phyloP scores from a whole-genome alignment of 345 rosid species.

The Aethionema arabicum region DNA sequence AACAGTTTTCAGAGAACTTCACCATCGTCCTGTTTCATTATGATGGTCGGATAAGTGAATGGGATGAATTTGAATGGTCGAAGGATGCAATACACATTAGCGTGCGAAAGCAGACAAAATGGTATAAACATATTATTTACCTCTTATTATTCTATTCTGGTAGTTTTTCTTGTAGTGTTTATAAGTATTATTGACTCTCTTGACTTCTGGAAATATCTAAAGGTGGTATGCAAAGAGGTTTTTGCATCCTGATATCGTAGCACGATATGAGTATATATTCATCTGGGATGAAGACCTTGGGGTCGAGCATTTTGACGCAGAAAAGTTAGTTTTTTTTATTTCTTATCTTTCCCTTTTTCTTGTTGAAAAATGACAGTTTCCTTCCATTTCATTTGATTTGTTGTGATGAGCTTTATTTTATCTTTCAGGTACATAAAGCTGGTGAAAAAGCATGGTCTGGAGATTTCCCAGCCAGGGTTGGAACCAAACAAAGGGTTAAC shows the following conservation, averaged over 20 bases:
- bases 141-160: neutral
- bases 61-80: slow-evolving; percentile 99
- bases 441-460: slow-evolving; percentile 89
- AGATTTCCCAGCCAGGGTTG: slow-evolving; percentile 98
- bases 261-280: slow-evolving; percentile 89
- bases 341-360: neutral
- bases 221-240: slow-evolving; percentile 99
- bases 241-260: slow-evolving; percentile 96
- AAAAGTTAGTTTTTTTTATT: slow-evolving; percentile 58
- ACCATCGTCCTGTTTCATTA: slow-evolving; percentile 92
- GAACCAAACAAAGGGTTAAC: slow-evolving; percentile 79
- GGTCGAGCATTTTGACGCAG: slow-evolving; percentile 87
- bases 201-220: slow-evolving; percentile 27
- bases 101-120: slow-evolving; percentile 83
- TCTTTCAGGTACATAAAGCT: slow-evolving; percentile 64
- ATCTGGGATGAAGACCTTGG: slow-evolving; percentile 98
- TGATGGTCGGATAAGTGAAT: slow-evolving; percentile 81
- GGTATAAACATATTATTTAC: slow-evolving; percentile 45
- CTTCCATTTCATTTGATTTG: slow-evolving; percentile 8
- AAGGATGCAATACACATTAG: slow-evolving; percentile 90
- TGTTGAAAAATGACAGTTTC: slow-evolving; percentile 13
- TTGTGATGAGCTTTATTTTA: slow-evolving; percentile 13
- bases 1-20: slow-evolving; percentile 88
- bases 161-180: slow-evolving; percentile 12
- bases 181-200: slow-evolving; percentile 13